Conservation (phyloP, 331 rosid species). For the Malus hybrid region DNA sequence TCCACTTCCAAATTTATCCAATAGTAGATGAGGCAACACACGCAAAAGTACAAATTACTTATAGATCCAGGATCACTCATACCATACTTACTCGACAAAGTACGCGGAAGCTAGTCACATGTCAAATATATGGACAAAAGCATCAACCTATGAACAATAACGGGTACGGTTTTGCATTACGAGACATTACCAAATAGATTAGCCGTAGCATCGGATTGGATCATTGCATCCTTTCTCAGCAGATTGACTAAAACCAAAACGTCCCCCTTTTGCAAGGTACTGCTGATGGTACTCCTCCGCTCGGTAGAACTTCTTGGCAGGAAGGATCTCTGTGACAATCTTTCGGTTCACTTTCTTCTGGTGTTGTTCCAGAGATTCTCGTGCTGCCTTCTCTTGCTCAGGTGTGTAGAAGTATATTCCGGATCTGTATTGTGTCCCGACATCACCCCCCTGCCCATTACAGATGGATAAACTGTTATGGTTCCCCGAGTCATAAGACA, state of each 20-base stretch:
- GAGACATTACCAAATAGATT: neutral
- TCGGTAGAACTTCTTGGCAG: constrained; percentile 84
- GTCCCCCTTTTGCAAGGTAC: constrained; percentile 91
- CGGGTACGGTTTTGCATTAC: neutral
- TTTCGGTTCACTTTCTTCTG: constrained; percentile 54
- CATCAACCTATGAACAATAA: constrained; percentile 1
- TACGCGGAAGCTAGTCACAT: neutral
- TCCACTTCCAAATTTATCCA: neutral
- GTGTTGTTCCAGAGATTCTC: constrained; percentile 56
- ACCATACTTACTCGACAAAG: constrained; percentile 1
- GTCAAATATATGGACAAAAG: neutral
- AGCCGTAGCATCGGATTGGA: constrained; percentile 93
- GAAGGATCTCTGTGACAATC: constrained; percentile 85
- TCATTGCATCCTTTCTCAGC: constrained; percentile 79
- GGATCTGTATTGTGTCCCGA: constrained; percentile 93
- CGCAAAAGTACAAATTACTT: neutral
- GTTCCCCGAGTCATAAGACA: neutral
- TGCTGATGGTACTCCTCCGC: constrained; percentile 98
- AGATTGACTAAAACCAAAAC: constrained; percentile 82
- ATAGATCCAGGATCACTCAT: neutral
- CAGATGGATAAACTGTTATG: constrained; percentile 1
- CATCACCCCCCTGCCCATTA: constrained; percentile 67
- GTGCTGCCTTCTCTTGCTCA: constrained; percentile 79
- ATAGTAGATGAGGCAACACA: neutral
- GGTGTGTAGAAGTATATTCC: constrained; percentile 90